Conservation (phyloP, 257 asterid species). For the Solanum infundibuliforme region DNA sequence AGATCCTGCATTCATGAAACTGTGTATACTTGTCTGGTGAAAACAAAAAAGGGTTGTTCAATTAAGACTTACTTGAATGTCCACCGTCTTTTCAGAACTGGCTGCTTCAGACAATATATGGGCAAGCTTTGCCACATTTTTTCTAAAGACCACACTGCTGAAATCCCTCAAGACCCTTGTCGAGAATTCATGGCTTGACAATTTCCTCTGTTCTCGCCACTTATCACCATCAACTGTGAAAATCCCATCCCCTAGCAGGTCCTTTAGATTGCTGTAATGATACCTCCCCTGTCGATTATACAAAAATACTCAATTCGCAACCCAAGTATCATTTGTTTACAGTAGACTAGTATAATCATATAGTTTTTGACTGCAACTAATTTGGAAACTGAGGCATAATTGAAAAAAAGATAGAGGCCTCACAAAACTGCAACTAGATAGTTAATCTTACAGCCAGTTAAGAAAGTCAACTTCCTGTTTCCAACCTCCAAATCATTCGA, state of each 20-base stretch:
- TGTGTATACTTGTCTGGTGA: not conserved
- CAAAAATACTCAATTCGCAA: not conserved
- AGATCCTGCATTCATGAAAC: constrained; percentile 28
- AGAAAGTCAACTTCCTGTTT: not conserved
- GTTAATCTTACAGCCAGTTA: not conserved
- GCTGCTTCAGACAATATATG: constrained; percentile 38
- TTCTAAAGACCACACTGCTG: constrained; percentile 46
- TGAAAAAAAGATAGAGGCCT: not conserved
- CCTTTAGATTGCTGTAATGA: constrained; percentile 29
- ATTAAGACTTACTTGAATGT: constrained; percentile 45
- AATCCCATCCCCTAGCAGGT: constrained; percentile 65
- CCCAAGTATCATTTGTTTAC: not conserved
- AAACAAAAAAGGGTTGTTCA: not conserved
- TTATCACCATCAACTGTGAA: constrained; percentile 72
- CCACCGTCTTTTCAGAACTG: constrained; percentile 17
- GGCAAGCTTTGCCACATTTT: constrained; percentile 41
- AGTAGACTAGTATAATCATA: not conserved
- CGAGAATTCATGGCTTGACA: constrained; percentile 66
- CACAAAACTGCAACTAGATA: not conserved
- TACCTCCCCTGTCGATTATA: constrained; percentile 35
- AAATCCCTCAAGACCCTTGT: constrained; percentile 55
- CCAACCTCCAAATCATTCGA: not conserved
- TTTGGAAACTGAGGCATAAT: not conserved
- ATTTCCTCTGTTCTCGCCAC: constrained; percentile 68
- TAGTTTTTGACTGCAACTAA: not conserved